phyloP scores from a whole-genome alignment of 164 flowering plant species.

The Macadamia tetraphylla region DNA sequence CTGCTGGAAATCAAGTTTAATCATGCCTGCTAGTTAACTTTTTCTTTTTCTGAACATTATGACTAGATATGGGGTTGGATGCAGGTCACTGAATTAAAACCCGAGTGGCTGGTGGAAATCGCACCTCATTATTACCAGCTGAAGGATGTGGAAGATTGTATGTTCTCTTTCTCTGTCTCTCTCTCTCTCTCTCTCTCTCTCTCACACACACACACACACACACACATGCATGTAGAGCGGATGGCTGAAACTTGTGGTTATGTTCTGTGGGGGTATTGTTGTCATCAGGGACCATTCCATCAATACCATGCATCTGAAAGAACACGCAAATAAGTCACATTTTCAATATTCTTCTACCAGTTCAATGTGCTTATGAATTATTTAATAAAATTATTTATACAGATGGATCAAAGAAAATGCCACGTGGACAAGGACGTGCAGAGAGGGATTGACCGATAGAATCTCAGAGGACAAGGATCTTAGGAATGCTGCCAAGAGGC shows the following conservation, averaged over 20 bases:
- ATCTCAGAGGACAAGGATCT: neutral
- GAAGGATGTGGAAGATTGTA: constrained; percentile 94
- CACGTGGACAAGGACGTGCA: constrained; percentile 62
- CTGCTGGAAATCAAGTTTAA: neutral
- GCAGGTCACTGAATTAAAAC: constrained; percentile 86
- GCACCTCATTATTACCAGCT: constrained; percentile 87
- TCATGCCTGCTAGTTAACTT: no score
- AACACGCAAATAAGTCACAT: neutral
- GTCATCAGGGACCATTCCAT: neutral
- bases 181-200: constrained; percentile 6
- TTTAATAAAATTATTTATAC: constrained; percentile 15
- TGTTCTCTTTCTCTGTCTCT: constrained; percentile 27
- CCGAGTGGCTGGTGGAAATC: constrained; percentile 91
- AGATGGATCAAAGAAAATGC: constrained; percentile 73
- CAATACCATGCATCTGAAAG: neutral
- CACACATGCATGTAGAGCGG: neutral
- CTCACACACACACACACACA: neutral
- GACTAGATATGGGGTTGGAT: constrained; percentile 1
- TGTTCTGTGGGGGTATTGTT: neutral
- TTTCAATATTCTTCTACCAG: no score
- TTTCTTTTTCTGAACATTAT: neutral
- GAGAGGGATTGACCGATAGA: constrained; percentile 6
- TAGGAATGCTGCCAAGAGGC: neutral
- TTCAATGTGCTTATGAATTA: neutral
- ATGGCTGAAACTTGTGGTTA: neutral